These are phyloP conservation scores for Chlorella variabilis DNA, from an alignment of 163 green algal species.

Conservation along the genomic window DNA sequence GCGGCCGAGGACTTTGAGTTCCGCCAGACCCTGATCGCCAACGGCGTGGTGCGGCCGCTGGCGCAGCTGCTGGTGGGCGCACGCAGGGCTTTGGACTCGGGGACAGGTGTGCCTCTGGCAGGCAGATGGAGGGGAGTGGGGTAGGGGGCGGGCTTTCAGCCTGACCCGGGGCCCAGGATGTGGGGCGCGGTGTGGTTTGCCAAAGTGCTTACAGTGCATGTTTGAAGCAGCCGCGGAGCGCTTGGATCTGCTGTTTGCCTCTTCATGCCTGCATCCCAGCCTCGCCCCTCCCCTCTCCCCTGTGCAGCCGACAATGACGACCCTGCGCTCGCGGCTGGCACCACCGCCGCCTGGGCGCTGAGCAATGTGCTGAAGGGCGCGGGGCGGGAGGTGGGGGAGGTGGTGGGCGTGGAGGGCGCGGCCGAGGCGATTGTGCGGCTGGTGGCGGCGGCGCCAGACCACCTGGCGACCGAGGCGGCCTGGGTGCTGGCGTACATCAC, in stretches of 20 bases:
- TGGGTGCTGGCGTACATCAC: constrained; percentile 56
- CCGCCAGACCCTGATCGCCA: constrained; percentile 46
- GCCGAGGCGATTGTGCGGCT: constrained; percentile 6
- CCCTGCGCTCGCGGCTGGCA: constrained; percentile 26
- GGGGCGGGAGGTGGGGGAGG: constrained; percentile 30
- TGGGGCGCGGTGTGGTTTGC: no score
- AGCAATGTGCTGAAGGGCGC: constrained; percentile 34
- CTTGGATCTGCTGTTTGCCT: no score
- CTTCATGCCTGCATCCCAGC: no score
- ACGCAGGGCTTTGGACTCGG: neutral
- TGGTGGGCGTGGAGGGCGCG: constrained; percentile 25
- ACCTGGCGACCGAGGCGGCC: constrained; percentile 42
- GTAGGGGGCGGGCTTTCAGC: no score
- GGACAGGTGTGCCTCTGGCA: neutral
- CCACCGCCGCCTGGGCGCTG: constrained; percentile 50
- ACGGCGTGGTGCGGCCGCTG: constrained; percentile 48
- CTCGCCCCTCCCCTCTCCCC: no score
- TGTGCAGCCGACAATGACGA: constrained; percentile 22
- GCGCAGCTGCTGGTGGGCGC: constrained; percentile 32
- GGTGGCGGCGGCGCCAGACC: constrained; percentile 7
- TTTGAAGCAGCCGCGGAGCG: no score
- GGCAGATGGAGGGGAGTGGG: no score
- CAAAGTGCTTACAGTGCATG: no score
- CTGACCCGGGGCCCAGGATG: no score
- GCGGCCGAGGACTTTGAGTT: constrained; percentile 42